Conservation (phyloP, 306 rosid species). For the Dalbergia cochinchinensis region DNA sequence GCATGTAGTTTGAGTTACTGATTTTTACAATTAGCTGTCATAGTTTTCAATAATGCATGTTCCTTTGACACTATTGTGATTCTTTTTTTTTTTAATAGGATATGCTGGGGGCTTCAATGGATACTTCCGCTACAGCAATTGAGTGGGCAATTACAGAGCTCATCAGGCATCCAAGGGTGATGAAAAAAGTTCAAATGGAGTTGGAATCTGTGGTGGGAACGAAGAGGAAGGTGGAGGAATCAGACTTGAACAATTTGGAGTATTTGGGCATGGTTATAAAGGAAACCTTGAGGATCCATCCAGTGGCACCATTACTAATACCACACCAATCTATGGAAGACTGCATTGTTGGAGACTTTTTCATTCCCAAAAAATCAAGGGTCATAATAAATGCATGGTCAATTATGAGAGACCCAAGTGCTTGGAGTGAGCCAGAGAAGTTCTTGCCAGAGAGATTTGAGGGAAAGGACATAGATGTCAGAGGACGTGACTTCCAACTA, state of each 20-base stretch:
- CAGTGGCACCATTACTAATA: slow-evolving; percentile 64
- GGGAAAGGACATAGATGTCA: slow-evolving; percentile 35
- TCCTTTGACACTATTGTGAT: neutral
- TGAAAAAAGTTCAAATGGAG: slow-evolving; percentile 67
- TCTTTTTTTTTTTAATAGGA: slow-evolving; percentile 48
- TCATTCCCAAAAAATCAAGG: slow-evolving; percentile 59
- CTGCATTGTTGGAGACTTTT: slow-evolving; percentile 54
- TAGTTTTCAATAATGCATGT: neutral
- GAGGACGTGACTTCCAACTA: slow-evolving; percentile 46
- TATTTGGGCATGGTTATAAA: slow-evolving; percentile 65
- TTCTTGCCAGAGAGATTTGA: slow-evolving; percentile 60
- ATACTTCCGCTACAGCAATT: slow-evolving; percentile 62
- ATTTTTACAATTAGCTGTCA: neutral
- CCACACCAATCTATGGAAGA: slow-evolving; percentile 67
- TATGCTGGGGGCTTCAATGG: slow-evolving; percentile 62
- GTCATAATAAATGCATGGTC: slow-evolving; percentile 52
- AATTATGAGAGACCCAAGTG: slow-evolving; percentile 49
- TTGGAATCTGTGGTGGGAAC: slow-evolving; percentile 61
- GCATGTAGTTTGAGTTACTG: neutral
- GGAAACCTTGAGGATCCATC: slow-evolving; percentile 70
- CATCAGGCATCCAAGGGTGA: slow-evolving; percentile 60
- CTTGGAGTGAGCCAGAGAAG: slow-evolving; percentile 41
- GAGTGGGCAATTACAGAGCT: slow-evolving; percentile 70
- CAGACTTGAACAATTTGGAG: slow-evolving; percentile 57
- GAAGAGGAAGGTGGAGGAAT: slow-evolving; percentile 68